Base-by-base conservation (phyloP, 2,329 filamentous ascomycete genomes). In the Colletotrichum liaoningense region DNA sequence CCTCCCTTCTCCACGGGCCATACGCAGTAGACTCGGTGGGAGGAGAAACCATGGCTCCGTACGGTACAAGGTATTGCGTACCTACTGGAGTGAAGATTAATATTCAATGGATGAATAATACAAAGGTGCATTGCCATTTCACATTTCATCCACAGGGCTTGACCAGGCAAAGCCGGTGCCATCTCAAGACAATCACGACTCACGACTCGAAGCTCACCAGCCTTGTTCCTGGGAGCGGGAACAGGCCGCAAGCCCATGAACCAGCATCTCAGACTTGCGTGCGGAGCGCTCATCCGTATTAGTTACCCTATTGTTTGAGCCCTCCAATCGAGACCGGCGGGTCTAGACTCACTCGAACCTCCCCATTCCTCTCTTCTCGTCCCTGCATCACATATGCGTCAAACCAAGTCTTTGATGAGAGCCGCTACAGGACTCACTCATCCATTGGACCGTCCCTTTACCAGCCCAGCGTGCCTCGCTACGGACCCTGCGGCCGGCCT, bases 311-410 rank as follows among this genome's bases (percentile, higher is more conserved):
- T 7, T 19, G 19, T 22, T 52, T 28, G 46, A 30, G 26, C 26
- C 62, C 35, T 24, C 33, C 60, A 28, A 35, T 22, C 19, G 19
- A 28, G 33, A n/a, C 12, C 5, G 22, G 22, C 46, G 11, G 33
- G 49, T 30, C 60, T 59, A 33, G 62, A 52, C 60, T 70, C 38
- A 33, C 22, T 46, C 28, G 33, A 65, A 22, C 64, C 46, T 42
- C 59, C 28, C 38, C 62, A 67, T 58, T 67, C 62, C 38, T 38
- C 54, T 30, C 16, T 22, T 35, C 57, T 38, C 64, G 58, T 69
- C 69, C 64, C 65, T 72, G 69, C 65, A 63, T 63, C 24, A 33
- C 59, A 58, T 58, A 59, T 58, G 57, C 69, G 38, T 72, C 69
- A 72, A 72, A 66, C 52, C 63, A 52, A 49, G 54, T 55, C 38